Evolutionary conservation across 192 early-diverging fungal genomes (phyloP).

Genomic region (Globomyces pollinis-pini): DNA sequence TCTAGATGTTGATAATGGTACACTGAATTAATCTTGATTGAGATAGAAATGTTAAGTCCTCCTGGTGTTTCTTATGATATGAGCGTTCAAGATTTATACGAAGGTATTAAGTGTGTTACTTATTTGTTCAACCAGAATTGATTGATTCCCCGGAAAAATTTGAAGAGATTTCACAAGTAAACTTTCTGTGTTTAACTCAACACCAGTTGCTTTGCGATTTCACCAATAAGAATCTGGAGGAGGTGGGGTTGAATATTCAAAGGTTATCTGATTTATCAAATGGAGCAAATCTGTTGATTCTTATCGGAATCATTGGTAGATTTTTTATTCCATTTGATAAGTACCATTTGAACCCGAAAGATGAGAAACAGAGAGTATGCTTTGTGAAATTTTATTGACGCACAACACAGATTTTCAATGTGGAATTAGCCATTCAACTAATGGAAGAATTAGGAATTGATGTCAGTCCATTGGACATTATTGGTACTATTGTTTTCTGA

Average conservation of each 20-base stretch:
- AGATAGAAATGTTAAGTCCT: too few relatives aligned
- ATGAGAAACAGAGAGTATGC: neutral
- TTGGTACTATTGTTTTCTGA: neutral
- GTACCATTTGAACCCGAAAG: neutral
- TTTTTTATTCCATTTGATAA: conserved; percentile 28
- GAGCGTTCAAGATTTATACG: neutral
- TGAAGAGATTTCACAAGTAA: conserved; percentile 18
- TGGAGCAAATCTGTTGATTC: conserved; percentile 16
- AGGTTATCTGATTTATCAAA: conserved; percentile 16
- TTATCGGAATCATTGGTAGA: conserved; percentile 26
- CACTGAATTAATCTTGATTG: too few relatives aligned
- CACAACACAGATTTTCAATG: too few relatives aligned
- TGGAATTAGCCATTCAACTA: neutral
- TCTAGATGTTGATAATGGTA: too few relatives aligned
- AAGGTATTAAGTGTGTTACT: conserved; percentile 8
- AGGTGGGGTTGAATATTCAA: conserved; percentile 16
- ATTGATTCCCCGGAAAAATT: conserved; percentile 18
- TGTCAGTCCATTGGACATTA: neutral
- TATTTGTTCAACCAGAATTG: too few relatives aligned
- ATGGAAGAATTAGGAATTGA: neutral
- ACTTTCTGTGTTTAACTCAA: neutral
- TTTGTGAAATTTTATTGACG: too few relatives aligned
- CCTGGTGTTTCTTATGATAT: too few relatives aligned
- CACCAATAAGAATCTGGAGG: conserved; percentile 15
- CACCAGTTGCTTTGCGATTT: conserved; percentile 26